Conservation (phyloP, 352 stramenopile species). For the Phytophthora pinifolia region DNA sequence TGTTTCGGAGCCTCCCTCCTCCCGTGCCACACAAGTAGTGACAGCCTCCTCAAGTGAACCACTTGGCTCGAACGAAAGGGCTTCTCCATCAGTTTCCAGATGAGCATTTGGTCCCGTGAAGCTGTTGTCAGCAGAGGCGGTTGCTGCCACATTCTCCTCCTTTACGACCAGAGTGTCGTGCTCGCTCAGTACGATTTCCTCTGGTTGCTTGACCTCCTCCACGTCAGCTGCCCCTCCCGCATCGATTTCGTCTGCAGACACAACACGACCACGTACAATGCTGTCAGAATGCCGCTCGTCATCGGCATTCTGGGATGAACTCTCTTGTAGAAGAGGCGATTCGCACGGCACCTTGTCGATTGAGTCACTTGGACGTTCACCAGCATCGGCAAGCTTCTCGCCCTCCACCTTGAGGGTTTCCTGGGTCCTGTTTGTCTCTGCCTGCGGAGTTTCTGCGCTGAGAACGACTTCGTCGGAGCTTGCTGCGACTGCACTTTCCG, state of each 20-base stretch:
- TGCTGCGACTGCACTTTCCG: too few species aligned
- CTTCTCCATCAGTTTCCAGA: too few species aligned
- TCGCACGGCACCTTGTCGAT: conserved; percentile 14
- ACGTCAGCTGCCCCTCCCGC: not conserved
- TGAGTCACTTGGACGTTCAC: not conserved
- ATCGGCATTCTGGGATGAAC: not conserved
- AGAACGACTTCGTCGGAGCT: not conserved
- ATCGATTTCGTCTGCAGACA: conserved; percentile 8
- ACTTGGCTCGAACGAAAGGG: too few species aligned
- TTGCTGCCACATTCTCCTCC: not conserved
- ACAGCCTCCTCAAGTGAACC: too few species aligned
- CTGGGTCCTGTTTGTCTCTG: too few species aligned
- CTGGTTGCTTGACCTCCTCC: not conserved
- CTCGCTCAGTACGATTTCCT: not conserved
- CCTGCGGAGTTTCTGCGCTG: not conserved
- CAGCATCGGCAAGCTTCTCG: too few species aligned
- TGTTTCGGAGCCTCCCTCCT: too few species aligned
- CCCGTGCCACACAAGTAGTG: too few species aligned
- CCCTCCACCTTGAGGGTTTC: not conserved
- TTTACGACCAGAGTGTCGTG: not conserved
- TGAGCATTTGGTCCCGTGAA: too few species aligned
- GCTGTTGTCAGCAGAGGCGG: too few species aligned
- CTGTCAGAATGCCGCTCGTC: conserved; percentile 11
- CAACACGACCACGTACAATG: conserved; percentile 5
- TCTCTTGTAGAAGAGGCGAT: conserved; percentile 1